Conservation (phyloP, 768 basidiomycete genomes). For the Tulasnella calospora region DNA sequence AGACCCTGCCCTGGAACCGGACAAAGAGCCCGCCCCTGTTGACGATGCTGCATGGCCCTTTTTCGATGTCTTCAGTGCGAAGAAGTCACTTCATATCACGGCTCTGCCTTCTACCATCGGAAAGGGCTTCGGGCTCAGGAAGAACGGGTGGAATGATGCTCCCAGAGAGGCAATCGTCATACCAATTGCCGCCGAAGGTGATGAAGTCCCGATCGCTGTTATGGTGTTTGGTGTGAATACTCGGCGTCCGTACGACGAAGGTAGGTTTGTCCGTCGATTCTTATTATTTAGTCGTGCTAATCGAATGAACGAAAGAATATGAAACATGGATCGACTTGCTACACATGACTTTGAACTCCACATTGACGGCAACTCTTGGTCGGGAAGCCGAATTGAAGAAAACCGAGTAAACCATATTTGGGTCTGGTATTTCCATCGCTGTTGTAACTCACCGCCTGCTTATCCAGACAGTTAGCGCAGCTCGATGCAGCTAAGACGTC, state of each 20-base stretch:
- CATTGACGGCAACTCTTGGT: conserved; percentile 31
- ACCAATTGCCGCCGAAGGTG: conserved; percentile 29
- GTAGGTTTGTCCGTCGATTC: background rate
- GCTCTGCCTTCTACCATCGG: conserved; percentile 10
- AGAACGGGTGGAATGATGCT: conserved; percentile 31
- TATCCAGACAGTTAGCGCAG: conserved; percentile 31
- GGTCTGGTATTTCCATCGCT: background rate
- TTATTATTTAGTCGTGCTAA: background rate
- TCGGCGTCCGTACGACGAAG: conserved; percentile 31
- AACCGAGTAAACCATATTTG: conserved; percentile 29
- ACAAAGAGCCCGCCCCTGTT: background rate
- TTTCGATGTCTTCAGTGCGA: conserved; percentile 19
- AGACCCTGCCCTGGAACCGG: conserved; percentile 16
- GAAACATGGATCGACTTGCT: conserved; percentile 32
- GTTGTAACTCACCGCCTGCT: background rate
- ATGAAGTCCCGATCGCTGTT: conserved; percentile 29
- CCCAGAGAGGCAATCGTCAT: conserved; percentile 31
- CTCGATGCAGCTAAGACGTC: conserved; percentile 34
- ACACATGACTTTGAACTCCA: conserved; percentile 27
- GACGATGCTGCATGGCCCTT: conserved; percentile 14
- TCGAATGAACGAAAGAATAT: conserved; percentile 24
- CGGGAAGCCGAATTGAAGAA: conserved; percentile 33
- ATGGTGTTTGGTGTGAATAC: conserved; percentile 34
- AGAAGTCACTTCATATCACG: conserved; percentile 18
- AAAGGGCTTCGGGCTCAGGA: background rate